A percentile compares a stretch with the other conserved stretches of the same genome.
These are phyloP conservation scores for Xylariaceae sp. DNA, from an alignment of 2,329 filamentous ascomycete species.

Conservation along the genomic window DNA sequence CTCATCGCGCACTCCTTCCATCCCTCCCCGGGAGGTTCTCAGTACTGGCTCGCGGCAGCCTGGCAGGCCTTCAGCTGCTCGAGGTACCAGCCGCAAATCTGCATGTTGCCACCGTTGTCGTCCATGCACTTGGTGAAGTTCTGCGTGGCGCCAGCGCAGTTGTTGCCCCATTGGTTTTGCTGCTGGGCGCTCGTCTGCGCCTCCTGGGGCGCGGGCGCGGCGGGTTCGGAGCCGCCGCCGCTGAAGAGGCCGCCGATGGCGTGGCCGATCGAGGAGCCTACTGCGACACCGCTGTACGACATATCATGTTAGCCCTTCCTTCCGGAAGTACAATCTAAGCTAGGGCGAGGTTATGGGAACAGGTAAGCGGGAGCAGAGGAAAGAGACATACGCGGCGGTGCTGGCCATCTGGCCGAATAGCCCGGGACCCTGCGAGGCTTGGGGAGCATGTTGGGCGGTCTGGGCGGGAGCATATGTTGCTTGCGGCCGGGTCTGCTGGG, in stretches of 20 bases:
- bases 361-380: background rate
- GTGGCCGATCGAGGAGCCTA: constrained; percentile 94
- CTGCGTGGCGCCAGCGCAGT: constrained; percentile 79
- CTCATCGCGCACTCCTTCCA: background rate
- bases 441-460: constrained; percentile 47
- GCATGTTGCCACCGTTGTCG: constrained; percentile 90
- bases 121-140: constrained; percentile 96
- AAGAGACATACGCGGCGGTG: constrained; percentile 86
- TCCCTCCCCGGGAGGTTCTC: constrained; percentile 28
- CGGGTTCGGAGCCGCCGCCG: constrained; percentile 67
- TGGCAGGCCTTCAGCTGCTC: constrained; percentile 95
- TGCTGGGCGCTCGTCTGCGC: constrained; percentile 52
- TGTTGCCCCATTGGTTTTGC: constrained; percentile 60
- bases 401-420: constrained; percentile 96
- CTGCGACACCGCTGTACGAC: constrained; percentile 79
- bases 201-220: constrained; percentile 50
- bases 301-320: constrained; percentile 31
- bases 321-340: background rate
- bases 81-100: constrained; percentile 96
- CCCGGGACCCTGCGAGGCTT: constrained; percentile 71
- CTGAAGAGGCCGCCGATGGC: constrained; percentile 88
- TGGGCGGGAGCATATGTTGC: constrained; percentile 62
- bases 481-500: constrained; percentile 69
- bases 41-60: constrained; percentile 73
- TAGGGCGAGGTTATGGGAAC: background rate